phyloP scores from a whole-genome alignment of 345 rosid genomes.

The Brassica napus region Da-Ae NC_063449.1:39161501-39162000 shows the following conservation, averaged over 20 bases:
- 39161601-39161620: constrained; percentile 79
- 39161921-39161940: neutral
- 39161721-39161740: neutral
- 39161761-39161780: neutral
- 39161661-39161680: constrained; percentile 94
- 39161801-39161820: constrained; percentile 95
- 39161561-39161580: constrained; percentile 50
- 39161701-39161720: constrained; percentile 77
- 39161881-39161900: neutral
- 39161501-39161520: neutral
- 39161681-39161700: constrained; percentile 93
- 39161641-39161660: constrained; percentile 87
- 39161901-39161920: neutral
- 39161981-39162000: constrained; percentile 96
- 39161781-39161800: constrained; percentile 77
- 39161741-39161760: neutral
- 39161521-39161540: constrained; percentile 53
- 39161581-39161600: constrained; percentile 79
- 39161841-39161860: constrained; percentile 97
- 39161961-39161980: constrained; percentile 95
- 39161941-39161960: constrained; percentile 2
- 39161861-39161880: constrained; percentile 81
- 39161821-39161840: constrained; percentile 86
- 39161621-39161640: constrained; percentile 77
- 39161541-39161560: constrained; percentile 55